Evolutionary conservation across 805 yeast species (phyloP).

Genomic region (Metschnikowia baotianmanensis): DNA sequence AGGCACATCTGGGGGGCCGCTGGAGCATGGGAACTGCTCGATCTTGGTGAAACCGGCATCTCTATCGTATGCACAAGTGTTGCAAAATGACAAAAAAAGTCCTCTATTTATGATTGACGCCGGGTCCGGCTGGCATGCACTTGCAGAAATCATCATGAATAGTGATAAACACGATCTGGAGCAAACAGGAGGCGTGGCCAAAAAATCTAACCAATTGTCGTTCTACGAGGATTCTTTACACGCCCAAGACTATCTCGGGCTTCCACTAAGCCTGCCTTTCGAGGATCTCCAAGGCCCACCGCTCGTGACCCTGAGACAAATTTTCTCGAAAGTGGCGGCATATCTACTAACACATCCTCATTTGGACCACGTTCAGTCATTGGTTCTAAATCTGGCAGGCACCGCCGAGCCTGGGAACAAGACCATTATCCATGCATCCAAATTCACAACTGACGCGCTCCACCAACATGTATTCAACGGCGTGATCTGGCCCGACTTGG

Average conservation of each 20-base stretch:
- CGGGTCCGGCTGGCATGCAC: conserved; percentile 65
- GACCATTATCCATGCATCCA: conserved; percentile 43
- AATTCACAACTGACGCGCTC: conserved; percentile 51
- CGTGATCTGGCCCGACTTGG: conserved; percentile 74
- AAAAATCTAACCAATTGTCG: conserved; percentile 16
- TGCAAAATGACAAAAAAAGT: conserved; percentile 24
- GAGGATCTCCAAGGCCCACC: conserved; percentile 10
- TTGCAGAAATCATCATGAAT: conserved; percentile 38
- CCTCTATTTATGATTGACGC: conserved; percentile 66
- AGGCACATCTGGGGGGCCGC: conserved; percentile 87
- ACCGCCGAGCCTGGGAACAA: conserved; percentile 20
- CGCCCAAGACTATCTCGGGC: conserved; percentile 24
- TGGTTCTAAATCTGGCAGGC: conserved; percentile 70
- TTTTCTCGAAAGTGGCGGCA: conserved; percentile 29
- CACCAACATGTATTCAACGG: conserved; percentile 66
- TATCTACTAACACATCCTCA: conserved; percentile 75
- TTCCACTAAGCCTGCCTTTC: conserved; percentile 28
- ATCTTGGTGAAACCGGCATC: conserved; percentile 58
- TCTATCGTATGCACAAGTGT: conserved; percentile 36
- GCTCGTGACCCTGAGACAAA: conserved; percentile 13
- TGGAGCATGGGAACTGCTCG: conserved; percentile 67
- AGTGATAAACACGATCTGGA: not conserved
- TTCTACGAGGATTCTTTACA: conserved; percentile 33
- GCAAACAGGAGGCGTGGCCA: not conserved
- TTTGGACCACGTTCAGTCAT: conserved; percentile 71